Evolutionary conservation across 176 grass and related monocot genomes (phyloP).

Genomic region (Ensete glaucum): DNA sequence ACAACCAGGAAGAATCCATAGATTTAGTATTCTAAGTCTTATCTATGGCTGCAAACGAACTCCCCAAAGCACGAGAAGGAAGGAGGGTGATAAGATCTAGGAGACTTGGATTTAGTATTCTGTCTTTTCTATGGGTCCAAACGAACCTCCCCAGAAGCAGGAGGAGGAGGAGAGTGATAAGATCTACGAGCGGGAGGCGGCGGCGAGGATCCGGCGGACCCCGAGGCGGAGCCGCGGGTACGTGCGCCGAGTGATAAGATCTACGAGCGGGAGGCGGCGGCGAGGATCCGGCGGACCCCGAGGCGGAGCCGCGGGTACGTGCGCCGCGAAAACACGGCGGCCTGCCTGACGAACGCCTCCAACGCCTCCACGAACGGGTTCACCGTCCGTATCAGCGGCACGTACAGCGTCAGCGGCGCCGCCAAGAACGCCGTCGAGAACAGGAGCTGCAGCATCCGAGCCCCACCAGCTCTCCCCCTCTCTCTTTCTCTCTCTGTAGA

Average conservation of each 20-base stretch:
- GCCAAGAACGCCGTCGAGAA: not conserved
- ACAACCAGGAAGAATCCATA: no score
- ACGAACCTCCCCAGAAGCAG: not conserved
- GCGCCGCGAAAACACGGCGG: not conserved
- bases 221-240: conserved; percentile 1
- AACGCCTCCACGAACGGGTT: conserved; percentile 5
- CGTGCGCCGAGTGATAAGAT: no score
- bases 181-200: not conserved
- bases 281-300: conserved; percentile 3
- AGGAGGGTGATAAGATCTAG: not conserved
- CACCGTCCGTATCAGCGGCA: conserved; percentile 6
- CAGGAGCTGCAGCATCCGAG: conserved; percentile 3
- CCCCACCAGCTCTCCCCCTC: not conserved
- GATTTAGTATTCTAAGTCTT: not conserved
- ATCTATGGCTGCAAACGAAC: not conserved
- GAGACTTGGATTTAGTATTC: not conserved
- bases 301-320: not conserved
- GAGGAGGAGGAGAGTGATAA: not conserved
- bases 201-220: conserved; percentile 1
- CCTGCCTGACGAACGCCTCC: not conserved
- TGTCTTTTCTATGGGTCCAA: not conserved
- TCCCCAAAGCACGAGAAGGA: not conserved
- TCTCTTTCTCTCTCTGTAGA: not conserved
- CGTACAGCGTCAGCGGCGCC: conserved; percentile 11
- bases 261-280: not conserved